A percentile compares a stretch with the other conserved stretches of the same genome.
Evolutionary conservation across 1,284 basidiomycete genomes (phyloP).

Genomic region (Cryptococcus wingfieldii): DNA sequence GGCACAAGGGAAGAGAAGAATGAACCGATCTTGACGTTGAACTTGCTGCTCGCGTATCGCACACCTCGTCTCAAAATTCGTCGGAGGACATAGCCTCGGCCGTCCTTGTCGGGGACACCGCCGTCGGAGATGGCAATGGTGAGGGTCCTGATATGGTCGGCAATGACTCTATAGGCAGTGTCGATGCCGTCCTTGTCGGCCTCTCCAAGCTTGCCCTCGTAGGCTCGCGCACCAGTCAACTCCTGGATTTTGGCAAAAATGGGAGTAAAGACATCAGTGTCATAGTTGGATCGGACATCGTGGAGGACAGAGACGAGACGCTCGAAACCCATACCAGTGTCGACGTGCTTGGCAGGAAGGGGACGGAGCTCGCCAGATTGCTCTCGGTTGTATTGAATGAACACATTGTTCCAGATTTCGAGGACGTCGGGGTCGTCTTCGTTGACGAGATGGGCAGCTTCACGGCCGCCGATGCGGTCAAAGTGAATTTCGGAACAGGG

Average conservation of each 20-base stretch:
- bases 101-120: constrained; percentile 92
- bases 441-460: constrained; percentile 89
- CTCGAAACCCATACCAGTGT: constrained; percentile 99
- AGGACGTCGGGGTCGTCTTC: constrained; percentile 92
- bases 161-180: constrained; percentile 94
- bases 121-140: constrained; percentile 95
- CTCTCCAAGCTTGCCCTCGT: constrained; percentile 85
- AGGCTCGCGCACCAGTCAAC: constrained; percentile 80
- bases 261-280: constrained; percentile 90
- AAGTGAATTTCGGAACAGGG: constrained; percentile 98
- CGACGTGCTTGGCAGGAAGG: constrained; percentile 90
- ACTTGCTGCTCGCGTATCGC: constrained; percentile 91
- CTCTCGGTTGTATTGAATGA: constrained; percentile 98
- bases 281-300: constrained; percentile 90
- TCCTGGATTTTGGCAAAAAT: constrained; percentile 85
- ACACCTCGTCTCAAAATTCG: constrained; percentile 89
- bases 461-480: constrained; percentile 84
- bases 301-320: constrained; percentile 92
- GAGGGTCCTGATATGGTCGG: constrained; percentile 92
- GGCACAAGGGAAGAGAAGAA: constrained; percentile 94
- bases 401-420: constrained; percentile 99
- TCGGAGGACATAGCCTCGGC: constrained; percentile 90
- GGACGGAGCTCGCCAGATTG: constrained; percentile 72
- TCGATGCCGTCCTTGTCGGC: constrained; percentile 93
- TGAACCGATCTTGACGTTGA: constrained; percentile 85